phyloP scores from a whole-genome alignment of 352 stramenopile species.

The Phytophthora hibernalis region DNA sequence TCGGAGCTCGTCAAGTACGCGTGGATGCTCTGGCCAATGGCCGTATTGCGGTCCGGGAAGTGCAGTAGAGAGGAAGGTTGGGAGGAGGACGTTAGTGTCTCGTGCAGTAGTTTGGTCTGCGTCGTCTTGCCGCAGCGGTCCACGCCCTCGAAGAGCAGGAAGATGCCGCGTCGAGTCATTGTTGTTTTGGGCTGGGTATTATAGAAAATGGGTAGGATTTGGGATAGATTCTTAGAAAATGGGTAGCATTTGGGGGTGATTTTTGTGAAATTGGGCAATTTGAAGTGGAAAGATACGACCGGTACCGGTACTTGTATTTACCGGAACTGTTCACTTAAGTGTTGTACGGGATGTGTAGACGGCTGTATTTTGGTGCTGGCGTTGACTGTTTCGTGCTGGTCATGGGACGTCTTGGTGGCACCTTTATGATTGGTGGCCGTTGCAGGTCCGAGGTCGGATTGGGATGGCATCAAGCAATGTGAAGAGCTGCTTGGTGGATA shows the following conservation, averaged over 20 bases:
- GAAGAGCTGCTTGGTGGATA: not conserved
- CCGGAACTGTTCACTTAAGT: too few species aligned
- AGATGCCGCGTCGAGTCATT: conserved; percentile 90
- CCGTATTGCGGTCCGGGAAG: conserved; percentile 86
- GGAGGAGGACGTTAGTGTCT: conserved; percentile 50
- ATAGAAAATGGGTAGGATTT: too few species aligned
- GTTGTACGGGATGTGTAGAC: not conserved
- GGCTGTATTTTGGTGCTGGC: not conserved
- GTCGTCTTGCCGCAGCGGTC: conserved; percentile 99
- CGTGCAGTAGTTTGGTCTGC: conserved; percentile 93
- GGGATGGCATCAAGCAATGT: not conserved
- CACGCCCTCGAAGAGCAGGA: conserved; percentile 99
- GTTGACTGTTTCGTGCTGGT: not conserved
- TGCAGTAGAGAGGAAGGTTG: conserved; percentile 59
- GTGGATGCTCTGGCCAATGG: conserved; percentile 98
- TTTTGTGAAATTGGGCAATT: not conserved
- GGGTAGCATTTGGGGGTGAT: not conserved
- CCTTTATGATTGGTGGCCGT: not conserved
- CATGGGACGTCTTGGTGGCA: not conserved
- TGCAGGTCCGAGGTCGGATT: too few species aligned
- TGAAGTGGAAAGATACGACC: not conserved
- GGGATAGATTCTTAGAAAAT: too few species aligned
- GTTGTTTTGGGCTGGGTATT: too few species aligned
- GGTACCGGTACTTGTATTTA: too few species aligned
- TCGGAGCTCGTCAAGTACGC: conserved; percentile 93